Evolutionary conservation across 1,284 basidiomycete species (phyloP).

Genomic region (Naganishia albida): DNA sequence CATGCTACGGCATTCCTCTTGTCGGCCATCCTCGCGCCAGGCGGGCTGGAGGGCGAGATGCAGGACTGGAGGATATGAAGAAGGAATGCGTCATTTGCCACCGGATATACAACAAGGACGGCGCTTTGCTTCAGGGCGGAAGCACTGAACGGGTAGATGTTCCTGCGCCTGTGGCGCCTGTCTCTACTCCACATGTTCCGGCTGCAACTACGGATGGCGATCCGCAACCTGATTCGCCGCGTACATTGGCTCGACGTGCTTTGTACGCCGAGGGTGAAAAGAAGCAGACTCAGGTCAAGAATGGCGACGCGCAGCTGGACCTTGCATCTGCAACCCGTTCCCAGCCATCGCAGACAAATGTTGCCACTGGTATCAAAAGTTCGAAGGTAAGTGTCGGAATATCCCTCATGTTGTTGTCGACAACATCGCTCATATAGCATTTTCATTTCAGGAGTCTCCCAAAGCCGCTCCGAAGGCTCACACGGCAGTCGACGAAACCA

Average conservation of each 20-base stretch:
- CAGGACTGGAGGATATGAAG: conserved; percentile 22
- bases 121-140: conserved; percentile 20
- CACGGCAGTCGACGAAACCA: conserved; percentile 6
- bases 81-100: conserved; percentile 34
- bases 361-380: neutral
- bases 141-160: neutral
- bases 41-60: conserved; percentile 18
- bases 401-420: too few species aligned
- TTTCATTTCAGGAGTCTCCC: neutral
- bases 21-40: conserved; percentile 47
- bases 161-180: neutral
- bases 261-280: conserved; percentile 11
- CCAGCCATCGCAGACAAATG: neutral
- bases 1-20: conserved; percentile 49
- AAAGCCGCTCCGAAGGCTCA: neutral
- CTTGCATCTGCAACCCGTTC: neutral
- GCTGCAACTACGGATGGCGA: neutral
- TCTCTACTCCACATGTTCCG: neutral
- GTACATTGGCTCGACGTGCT: conserved; percentile 7
- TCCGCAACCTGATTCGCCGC: conserved; percentile 11
- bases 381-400: neutral
- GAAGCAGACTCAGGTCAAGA: neutral
- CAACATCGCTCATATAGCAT: too few species aligned
- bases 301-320: neutral
- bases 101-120: conserved; percentile 29